Evolutionary conservation across 352 stramenopile species (phyloP).

Genomic region (Phytophthora multivora): DNA sequence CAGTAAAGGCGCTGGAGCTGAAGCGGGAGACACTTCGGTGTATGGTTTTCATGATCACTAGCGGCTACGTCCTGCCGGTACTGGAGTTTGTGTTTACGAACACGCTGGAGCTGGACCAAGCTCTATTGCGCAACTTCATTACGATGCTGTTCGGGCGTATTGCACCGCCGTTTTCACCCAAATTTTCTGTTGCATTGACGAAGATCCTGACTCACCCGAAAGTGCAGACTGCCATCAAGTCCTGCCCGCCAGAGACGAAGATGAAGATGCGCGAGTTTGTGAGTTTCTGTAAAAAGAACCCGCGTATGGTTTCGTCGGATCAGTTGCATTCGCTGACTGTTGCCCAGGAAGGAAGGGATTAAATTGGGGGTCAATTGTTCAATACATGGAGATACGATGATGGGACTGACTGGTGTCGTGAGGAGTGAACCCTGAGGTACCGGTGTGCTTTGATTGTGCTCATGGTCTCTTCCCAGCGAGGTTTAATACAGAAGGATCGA

Average conservation of each 20-base stretch:
- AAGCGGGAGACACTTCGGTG: constrained; percentile 84
- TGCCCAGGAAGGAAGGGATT: constrained; percentile 47
- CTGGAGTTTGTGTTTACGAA: constrained; percentile 85
- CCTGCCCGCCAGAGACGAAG: constrained; percentile 78
- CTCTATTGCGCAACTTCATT: constrained; percentile 85
- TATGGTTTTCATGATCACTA: constrained; percentile 90
- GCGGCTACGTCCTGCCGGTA: constrained; percentile 83
- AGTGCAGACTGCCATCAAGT: constrained; percentile 83
- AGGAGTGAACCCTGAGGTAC: background rate
- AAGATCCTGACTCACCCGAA: constrained; percentile 86
- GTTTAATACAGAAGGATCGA: no score
- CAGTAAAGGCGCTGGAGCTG: constrained; percentile 85
- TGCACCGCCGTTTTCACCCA: constrained; percentile 73
- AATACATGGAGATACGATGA: constrained; percentile 3
- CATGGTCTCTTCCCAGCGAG: no score
- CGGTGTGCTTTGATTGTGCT: no score
- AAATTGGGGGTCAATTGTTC: constrained; percentile 12
- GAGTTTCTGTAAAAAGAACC: constrained; percentile 72
- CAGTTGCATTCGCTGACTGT: constrained; percentile 66
- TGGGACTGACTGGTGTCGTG: no score
- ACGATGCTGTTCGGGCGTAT: constrained; percentile 80
- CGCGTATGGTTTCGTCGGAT: constrained; percentile 56
- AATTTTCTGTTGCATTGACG: constrained; percentile 71
- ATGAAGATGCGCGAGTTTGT: constrained; percentile 73
- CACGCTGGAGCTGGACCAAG: constrained; percentile 82